Base-by-base conservation (phyloP, 2,329 filamentous ascomycete species). In the Incumbomyces lentus region DNA sequence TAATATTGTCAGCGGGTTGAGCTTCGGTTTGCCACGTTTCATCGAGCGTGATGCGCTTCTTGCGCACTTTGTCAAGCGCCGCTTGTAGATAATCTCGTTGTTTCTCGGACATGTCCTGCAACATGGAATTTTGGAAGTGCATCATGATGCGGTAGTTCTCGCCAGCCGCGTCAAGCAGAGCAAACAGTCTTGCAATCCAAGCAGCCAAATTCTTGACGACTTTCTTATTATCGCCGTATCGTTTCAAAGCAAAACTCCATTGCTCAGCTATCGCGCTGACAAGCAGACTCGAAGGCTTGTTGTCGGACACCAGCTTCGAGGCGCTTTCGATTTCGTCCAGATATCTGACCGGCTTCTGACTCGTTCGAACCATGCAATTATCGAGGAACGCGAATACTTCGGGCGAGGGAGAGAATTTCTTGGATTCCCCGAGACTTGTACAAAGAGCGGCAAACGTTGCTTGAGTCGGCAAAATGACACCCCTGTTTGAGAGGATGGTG, bases 281-380 rank as follows among this genome's bases (percentile, higher is more conserved):
- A 2, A 95, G 58, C 14, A 87, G 72, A n/a, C 60, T 52, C n/a
- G 64, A 46, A 50, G 41, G 47, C 54, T 34, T 61, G 52, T 36
- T 44, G 36, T 56, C 54, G 11, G 54, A 56, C 16, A 48, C 29
- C 55, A 3, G 59, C 63, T 26, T 60, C 55, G 14, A 54, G 2
- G 68, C 55, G 36, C 69, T 62, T 45, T 66, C 62, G 49, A 64
- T 54, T 1, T 75, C 54, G 34, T 78, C 72, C 50, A 92, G 84
- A 22, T 92, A 78, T 58, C 95, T 93, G 58, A 93, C 82, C 0
- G 87, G 84, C 18, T 82, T 82, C 47, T 75, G 80, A 13, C 81
- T 81, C 55, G 86, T 85, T 18, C 89, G 78, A 26, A 78, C 79
- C 44, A 86, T 72, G 62, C 86, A 93, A 52, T 93, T 88, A 59